These are phyloP conservation scores for Emmonsia crescens DNA, from an alignment of 2,329 filamentous ascomycete species.

Conservation along the genomic window DNA sequence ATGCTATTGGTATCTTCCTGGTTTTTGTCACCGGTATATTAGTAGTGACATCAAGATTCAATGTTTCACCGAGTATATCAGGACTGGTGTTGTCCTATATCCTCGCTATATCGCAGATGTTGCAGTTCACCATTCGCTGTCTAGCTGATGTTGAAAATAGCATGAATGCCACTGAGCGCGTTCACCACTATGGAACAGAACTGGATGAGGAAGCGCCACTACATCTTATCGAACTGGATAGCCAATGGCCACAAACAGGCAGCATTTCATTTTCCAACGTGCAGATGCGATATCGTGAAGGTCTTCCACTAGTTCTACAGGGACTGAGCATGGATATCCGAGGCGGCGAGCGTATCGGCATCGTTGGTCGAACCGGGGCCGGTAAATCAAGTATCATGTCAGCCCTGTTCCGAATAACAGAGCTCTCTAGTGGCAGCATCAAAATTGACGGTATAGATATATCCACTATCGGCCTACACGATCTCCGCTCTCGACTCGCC, in stretches of 20 bases:
- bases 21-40: slow-evolving; percentile 84
- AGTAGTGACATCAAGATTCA: slow-evolving; percentile 83
- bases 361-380: slow-evolving; percentile 37
- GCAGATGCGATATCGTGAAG: slow-evolving; percentile 65
- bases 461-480: slow-evolving; percentile 28
- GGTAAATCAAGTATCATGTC: slow-evolving; percentile 39
- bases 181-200: slow-evolving; percentile 78
- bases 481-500: slow-evolving; percentile 33
- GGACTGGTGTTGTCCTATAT: slow-evolving; percentile 91
- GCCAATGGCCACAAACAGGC: slow-evolving; percentile 75
- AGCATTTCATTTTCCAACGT: slow-evolving; percentile 67
- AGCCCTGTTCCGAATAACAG: slow-evolving; percentile 34
- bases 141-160: slow-evolving; percentile 93
- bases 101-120: slow-evolving; percentile 83
- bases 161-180: slow-evolving; percentile 91
- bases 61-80: slow-evolving; percentile 69
- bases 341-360: slow-evolving; percentile 39
- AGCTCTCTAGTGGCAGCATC: slow-evolving; percentile 31
- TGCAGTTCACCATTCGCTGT: slow-evolving; percentile 90
- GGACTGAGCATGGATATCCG: slow-evolving; percentile 44
- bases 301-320: slow-evolving; percentile 61
- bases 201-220: slow-evolving; percentile 84
- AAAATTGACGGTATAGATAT: slow-evolving; percentile 37
- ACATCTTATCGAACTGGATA: slow-evolving; percentile 58
- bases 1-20: slow-evolving; percentile 69